Evolutionary conservation across 192 early-diverging fungal genomes (phyloP).

Genomic region (Funneliformis geosporum): DNA sequence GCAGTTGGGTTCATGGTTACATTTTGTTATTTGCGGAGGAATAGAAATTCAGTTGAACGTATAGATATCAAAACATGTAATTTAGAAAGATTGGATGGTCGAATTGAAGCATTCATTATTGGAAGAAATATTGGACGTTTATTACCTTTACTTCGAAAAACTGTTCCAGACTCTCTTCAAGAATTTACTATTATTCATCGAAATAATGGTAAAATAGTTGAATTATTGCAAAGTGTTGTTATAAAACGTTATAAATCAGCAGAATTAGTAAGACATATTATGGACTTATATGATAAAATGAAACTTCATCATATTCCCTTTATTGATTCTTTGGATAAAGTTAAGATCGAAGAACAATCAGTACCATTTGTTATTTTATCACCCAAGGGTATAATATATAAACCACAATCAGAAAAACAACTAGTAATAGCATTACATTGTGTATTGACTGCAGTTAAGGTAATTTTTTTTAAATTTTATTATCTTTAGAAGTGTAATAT

Average conservation of each 20-base stretch:
- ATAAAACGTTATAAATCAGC: not conserved
- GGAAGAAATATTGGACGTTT: constrained; percentile 25
- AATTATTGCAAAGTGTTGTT: not conserved
- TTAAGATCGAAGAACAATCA: not conserved
- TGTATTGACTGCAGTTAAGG: constrained; percentile 12
- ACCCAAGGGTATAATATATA: constrained; percentile 20
- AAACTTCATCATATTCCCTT: not conserved
- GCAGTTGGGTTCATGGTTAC: not conserved
- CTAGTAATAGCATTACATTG: constrained; percentile 21
- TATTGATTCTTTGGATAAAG: not conserved
- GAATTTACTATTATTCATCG: too few relatives aligned
- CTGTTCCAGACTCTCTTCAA: not conserved
- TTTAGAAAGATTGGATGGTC: not conserved
- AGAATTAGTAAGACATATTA: not conserved
- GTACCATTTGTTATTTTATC: not conserved
- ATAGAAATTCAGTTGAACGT: not conserved
- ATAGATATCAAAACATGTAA: not conserved
- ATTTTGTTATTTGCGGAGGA: constrained; percentile 13
- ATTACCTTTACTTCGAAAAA: constrained; percentile 20
- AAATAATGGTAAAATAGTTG: not conserved
- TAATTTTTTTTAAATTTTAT: too few relatives aligned
- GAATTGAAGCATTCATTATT: constrained; percentile 17
- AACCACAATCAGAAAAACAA: not conserved
- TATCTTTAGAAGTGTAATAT: too few relatives aligned
- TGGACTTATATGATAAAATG: constrained; percentile 3